Base-by-base conservation (phyloP, 2,329 filamentous ascomycete genomes). In the Fusarium ramigenum region DNA sequence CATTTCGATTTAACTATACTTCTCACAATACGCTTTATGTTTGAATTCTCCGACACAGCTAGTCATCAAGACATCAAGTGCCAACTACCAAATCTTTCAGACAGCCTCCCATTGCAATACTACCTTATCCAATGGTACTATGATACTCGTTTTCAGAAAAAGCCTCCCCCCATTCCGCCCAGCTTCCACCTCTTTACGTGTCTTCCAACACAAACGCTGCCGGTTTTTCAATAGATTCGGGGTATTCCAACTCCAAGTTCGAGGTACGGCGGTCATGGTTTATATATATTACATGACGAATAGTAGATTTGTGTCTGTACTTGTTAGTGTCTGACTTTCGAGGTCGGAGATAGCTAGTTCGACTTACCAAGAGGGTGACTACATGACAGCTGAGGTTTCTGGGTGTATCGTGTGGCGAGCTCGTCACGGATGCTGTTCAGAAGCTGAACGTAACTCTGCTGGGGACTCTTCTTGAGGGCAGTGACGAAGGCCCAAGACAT, bases 401-500 rank as follows among this genome's bases (percentile, higher is more conserved):
- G 96, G 16, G 89, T 89, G 82, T 99, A 99, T 80, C 96, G 96
- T 57, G 90, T 91, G 70, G 93, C 86, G 71, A 99, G 87, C 83
- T 98, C 95, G 77, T 98, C 95, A 72, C 96, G 93, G 79, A 99
- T 97, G 83, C 92, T 97, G 87, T 98, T 98, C 78, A 99, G 89
- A 70, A 99, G 86, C 85, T 98, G 93, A 58, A 99, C 95, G 80
- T 99, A 99, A 85, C 95, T 98, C 86, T 99, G 96, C 80, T 98
- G 95, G 1, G 96, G 95, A 82, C 98, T 97, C 88, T 97, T 97
- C 86, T 94, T 96, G 75, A 99, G 89, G 47, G 95, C 92, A 9
- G 88, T 93, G 81, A 99, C 95, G 82, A 99, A 99, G 15, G 96
- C 96, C 91, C 93, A 98, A 4, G 95, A 97, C 96, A 99, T 98